A percentile compares a stretch with the other conserved stretches of the same genome.
Conservation (phyloP, 2,329 filamentous ascomycete genomes). For the Periglandula ipomoeae region DNA sequence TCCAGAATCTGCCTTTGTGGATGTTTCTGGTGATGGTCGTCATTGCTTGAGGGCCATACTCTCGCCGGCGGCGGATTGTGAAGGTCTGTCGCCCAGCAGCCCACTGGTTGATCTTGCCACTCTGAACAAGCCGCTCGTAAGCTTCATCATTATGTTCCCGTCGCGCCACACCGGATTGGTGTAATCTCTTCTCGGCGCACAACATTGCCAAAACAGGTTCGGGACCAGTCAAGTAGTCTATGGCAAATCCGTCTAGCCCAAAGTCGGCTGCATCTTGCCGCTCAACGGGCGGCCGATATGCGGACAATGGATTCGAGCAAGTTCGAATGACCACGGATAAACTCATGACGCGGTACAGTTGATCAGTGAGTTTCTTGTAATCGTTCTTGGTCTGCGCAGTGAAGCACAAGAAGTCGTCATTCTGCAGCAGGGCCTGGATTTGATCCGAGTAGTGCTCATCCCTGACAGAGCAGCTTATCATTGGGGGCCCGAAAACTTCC, state of each 20-base stretch:
- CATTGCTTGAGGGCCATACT: slow-evolving; percentile 68
- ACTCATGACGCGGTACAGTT: slow-evolving; percentile 53
- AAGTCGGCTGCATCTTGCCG: slow-evolving; percentile 42
- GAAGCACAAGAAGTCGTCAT: slow-evolving; percentile 53
- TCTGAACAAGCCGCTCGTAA: slow-evolving; percentile 54
- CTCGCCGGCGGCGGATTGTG: slow-evolving; percentile 58
- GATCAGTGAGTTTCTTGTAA: slow-evolving; percentile 60
- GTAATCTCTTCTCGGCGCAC: slow-evolving; percentile 61
- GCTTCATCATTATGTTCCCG: slow-evolving; percentile 56
- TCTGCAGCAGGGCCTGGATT: slow-evolving; percentile 41
- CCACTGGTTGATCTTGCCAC: slow-evolving; percentile 55
- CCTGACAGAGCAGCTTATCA: slow-evolving; percentile 71
- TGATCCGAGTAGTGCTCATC: slow-evolving; percentile 55
- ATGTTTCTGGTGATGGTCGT: slow-evolving; percentile 60
- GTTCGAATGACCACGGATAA: slow-evolving; percentile 67
- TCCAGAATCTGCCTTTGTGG: slow-evolving; percentile 59
- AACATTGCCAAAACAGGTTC: slow-evolving; percentile 80
- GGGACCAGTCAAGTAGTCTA: slow-evolving; percentile 73
- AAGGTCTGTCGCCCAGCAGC: slow-evolving; percentile 58
- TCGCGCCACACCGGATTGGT: slow-evolving; percentile 57
- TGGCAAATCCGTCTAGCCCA: slow-evolving; percentile 72
- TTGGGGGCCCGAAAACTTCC: slow-evolving; percentile 70
- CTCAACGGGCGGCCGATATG: slow-evolving; percentile 46
- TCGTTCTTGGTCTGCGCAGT: slow-evolving; percentile 70
- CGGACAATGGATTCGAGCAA: slow-evolving; percentile 41